Percentiles rank a stretch among this genome's conserved stretches.
Evolutionary conservation across 2,329 filamentous ascomycete species (phyloP).

Genomic region (Cryphonectria nitschkei): DNA sequence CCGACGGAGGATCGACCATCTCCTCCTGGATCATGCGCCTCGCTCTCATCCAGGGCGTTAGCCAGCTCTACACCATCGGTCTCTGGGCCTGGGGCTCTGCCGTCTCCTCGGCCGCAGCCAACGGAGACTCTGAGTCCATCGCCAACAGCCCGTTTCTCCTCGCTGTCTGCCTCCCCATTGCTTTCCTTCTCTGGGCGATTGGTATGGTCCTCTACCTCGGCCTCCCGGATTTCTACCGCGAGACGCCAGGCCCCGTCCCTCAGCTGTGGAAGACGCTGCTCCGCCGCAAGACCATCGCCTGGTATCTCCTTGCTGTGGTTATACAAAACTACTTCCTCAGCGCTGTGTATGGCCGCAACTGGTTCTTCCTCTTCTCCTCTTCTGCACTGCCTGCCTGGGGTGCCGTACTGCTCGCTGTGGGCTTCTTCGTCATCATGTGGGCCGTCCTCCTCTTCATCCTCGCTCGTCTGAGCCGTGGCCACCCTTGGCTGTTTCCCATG

Average conservation of each 20-base stretch:
- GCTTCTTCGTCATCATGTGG: conserved; percentile 62
- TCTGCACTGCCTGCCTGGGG: conserved; percentile 59
- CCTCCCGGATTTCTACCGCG: conserved; percentile 69
- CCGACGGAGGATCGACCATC: conserved; percentile 63
- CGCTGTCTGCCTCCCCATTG: conserved; percentile 61
- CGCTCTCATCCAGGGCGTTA: conserved; percentile 65
- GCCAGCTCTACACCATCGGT: conserved; percentile 64
- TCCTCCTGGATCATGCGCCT: conserved; percentile 70
- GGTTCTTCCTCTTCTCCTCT: conserved; percentile 65
- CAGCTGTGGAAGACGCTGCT: conserved; percentile 66
- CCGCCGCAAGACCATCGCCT: conserved; percentile 66
- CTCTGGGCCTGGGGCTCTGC: conserved; percentile 68
- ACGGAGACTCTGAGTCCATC: conserved; percentile 37
- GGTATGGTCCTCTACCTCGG: conserved; percentile 60
- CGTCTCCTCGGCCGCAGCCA: conserved; percentile 46
- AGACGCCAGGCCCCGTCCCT: conserved; percentile 64
- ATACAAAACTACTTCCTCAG: conserved; percentile 71
- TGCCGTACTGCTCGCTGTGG: conserved; percentile 58
- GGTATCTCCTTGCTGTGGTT: conserved; percentile 67
- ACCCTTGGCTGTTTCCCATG: conserved; percentile 69
- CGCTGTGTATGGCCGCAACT: conserved; percentile 68
- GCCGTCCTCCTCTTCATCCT: conserved; percentile 54
- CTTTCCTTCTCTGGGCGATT: conserved; percentile 59
- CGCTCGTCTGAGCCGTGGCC: conserved; percentile 58
- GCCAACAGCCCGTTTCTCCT: conserved; percentile 33